phyloP scores from a whole-genome alignment of 1,139 yeast genomes.

The Nakaseomyces uthaithaninus region DNA sequence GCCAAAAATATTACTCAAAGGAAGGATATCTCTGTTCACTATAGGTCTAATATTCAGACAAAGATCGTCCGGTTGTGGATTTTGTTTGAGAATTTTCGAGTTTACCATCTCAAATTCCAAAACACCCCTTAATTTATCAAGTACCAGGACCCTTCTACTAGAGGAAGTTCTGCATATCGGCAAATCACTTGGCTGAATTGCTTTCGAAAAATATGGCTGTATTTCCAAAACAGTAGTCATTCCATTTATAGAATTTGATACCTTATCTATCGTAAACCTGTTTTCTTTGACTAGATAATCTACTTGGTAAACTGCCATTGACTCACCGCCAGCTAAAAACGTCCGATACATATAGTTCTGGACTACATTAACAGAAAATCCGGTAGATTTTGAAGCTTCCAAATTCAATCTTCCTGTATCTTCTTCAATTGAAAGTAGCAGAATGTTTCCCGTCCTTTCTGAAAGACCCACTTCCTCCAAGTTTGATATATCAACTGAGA shows the following conservation, averaged over 20 bases:
- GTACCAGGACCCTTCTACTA: not conserved
- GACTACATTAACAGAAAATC: slow-evolving; percentile 15
- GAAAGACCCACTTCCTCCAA: slow-evolving; percentile 17
- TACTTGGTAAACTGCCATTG: slow-evolving; percentile 18
- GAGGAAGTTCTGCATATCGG: not conserved
- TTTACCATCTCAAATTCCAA: not conserved
- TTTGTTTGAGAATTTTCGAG: not conserved
- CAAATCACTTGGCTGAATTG: not conserved
- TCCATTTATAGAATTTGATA: slow-evolving; percentile 13
- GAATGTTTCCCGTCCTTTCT: slow-evolving; percentile 18
- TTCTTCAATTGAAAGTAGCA: slow-evolving; percentile 26
- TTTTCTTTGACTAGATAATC: slow-evolving; percentile 26
- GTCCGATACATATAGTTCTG: slow-evolving; percentile 16
- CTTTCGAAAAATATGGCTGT: not conserved
- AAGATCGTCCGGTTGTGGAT: not conserved
- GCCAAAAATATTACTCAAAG: not conserved
- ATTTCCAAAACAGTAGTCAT: not conserved
- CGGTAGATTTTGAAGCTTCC: slow-evolving; percentile 16
- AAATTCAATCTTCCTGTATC: slow-evolving; percentile 19
- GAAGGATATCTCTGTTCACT: not conserved
- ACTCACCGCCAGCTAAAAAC: slow-evolving; percentile 22
- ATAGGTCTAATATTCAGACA: not conserved
- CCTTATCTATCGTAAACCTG: slow-evolving; percentile 15
- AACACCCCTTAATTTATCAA: slow-evolving; percentile 1
- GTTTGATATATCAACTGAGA: slow-evolving; percentile 22